A percentile compares a stretch with the other conserved stretches of the same genome.
Conservation (phyloP, 1,284 basidiomycete genomes). For the Trichosporon sp. region DNA sequence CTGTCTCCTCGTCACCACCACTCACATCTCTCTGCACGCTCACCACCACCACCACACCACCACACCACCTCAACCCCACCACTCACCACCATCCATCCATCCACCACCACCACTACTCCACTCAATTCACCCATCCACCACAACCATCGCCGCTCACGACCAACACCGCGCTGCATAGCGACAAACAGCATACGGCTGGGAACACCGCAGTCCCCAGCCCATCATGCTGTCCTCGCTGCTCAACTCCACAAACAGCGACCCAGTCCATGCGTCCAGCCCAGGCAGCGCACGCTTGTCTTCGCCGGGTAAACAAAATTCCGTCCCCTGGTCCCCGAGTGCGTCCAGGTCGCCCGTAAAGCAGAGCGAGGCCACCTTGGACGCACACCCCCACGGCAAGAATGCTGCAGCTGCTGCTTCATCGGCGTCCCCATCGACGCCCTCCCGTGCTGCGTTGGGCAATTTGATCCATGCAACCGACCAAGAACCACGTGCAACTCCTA, state of each 20-base stretch:
- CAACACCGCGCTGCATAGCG: neutral
- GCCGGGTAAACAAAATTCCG: constrained; percentile 2
- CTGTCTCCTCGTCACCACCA: neutral
- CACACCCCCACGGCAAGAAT: neutral
- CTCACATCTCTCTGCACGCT: neutral
- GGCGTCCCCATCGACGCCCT: constrained; percentile 7
- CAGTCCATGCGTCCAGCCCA: neutral
- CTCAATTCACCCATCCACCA: constrained; percentile 4
- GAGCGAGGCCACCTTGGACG: neutral
- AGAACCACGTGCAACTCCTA: constrained; percentile 5
- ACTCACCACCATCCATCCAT: constrained; percentile 2
- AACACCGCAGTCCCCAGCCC: neutral
- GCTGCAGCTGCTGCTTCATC: neutral
- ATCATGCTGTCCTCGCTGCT: constrained; percentile 8
- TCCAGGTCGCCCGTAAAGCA: neutral
- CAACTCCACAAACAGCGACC: constrained; percentile 8
- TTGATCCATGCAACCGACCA: constrained; percentile 11
- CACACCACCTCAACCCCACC: neutral
- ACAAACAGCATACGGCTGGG: neutral
- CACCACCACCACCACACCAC: constrained; percentile 9
- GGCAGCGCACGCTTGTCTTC: neutral
- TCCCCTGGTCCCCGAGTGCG: neutral
- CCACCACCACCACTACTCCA: neutral
- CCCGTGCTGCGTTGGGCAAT: constrained; percentile 9
- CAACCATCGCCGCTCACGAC: neutral